Conservation (phyloP, 257 asterid genomes). For the Voacanga thouarsii region DNA sequence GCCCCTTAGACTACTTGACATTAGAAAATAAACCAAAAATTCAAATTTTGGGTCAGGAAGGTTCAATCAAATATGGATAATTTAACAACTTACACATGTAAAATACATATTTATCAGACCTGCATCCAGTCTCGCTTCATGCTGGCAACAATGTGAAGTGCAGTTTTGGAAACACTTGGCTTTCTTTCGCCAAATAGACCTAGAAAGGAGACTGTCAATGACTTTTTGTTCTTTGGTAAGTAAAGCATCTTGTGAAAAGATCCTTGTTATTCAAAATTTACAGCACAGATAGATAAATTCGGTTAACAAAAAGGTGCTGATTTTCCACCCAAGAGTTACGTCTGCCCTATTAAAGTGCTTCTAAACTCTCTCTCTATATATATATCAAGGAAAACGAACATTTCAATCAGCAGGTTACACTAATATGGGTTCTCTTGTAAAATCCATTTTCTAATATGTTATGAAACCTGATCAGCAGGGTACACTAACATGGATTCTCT, state of each 20-base stretch:
- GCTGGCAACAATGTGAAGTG: slow-evolving; percentile 43
- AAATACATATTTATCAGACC: slow-evolving; percentile 32
- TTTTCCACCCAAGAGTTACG: too few species aligned
- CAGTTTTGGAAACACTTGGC: slow-evolving; percentile 25
- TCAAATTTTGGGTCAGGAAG: slow-evolving; percentile 12
- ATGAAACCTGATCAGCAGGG: neutral
- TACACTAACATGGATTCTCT: neutral
- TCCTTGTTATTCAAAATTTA: neutral
- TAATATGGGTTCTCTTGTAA: too few species aligned
- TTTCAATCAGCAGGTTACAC: too few species aligned
- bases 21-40: neutral
- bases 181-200: slow-evolving; percentile 50
- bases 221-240: slow-evolving; percentile 13
- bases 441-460: too few species aligned
- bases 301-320: neutral
- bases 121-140: slow-evolving; percentile 97
- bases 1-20: neutral
- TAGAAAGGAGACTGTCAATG: slow-evolving; percentile 25
- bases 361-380: too few species aligned
- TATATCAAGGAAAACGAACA: too few species aligned
- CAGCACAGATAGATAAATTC: neutral
- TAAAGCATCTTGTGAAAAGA: neutral
- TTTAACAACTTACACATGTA: slow-evolving; percentile 8
- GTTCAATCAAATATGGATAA: neutral
- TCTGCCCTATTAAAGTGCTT: too few species aligned